Conservation (phyloP, 176 grass and related monocot species). For the Avena eriantha region DNA sequence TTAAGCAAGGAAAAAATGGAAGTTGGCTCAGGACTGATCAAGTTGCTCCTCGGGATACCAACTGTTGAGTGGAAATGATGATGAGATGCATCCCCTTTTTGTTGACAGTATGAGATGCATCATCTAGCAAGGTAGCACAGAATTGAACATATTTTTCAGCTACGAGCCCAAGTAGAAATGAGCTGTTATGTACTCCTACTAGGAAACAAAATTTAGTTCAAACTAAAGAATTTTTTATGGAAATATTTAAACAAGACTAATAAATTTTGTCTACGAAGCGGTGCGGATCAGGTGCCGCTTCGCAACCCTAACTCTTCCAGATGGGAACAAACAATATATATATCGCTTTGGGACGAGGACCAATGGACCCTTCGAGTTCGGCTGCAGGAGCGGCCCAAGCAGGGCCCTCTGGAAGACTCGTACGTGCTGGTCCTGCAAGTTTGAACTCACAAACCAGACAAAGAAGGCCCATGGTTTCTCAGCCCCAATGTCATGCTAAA, state of each 20-base stretch:
- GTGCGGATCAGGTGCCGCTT: too few relatives aligned
- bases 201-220: too few relatives aligned
- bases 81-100: not conserved
- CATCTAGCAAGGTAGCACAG: not conserved
- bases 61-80: not conserved
- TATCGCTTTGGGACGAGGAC: constrained; percentile 27
- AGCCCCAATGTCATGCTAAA: not conserved
- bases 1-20: not conserved
- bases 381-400: not conserved
- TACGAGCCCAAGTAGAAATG: not conserved
- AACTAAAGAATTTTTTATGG: too few relatives aligned
- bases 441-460: constrained; percentile 16
- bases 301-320: not conserved
- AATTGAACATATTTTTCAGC: too few relatives aligned
- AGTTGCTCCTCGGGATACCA: not conserved
- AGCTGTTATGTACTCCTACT: not conserved
- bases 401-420: not conserved
- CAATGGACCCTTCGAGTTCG: not conserved
- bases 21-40: not conserved
- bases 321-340: constrained; percentile 26
- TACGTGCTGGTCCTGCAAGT: not conserved
- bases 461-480: not conserved
- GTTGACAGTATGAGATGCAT: too few relatives aligned
- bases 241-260: too few relatives aligned
- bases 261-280: too few relatives aligned